Evolutionary conservation across 495 filamentous ascomycete species (phyloP), one percentile per base, ranked within the genome.

Genomic region (Neurospora sp.): DNA sequence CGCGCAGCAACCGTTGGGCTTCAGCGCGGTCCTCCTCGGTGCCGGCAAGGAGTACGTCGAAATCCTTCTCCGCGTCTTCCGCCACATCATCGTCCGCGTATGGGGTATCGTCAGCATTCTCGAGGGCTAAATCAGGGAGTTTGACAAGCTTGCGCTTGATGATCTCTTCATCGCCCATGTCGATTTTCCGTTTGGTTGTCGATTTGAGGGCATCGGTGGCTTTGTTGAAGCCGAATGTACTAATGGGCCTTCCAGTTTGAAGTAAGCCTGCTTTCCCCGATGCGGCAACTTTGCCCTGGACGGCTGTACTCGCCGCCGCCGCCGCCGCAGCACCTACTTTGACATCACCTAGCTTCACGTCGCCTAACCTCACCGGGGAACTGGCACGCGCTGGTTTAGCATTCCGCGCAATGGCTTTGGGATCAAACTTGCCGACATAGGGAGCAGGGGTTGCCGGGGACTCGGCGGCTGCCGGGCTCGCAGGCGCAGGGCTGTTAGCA

Each of bases 21-120:
- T 93, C 93, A 5, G 92, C 92, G 70, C 89, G 89, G 79, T 97
- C 94, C 79, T 97, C 96, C 79, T 98, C 95, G 88, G 94, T 79
- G 20, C 72, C 71, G 20, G 76, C 14, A 86, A 92, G 71, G 87
- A 91, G 78, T 88, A 89, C 84, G 79, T 96, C 92, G 71, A 94
- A 90, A 44, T 93, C 90, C 72, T 87, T 88, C 68, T 79, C 86
- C 70, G 90, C 88, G 72, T 85, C 87, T 74, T 85, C 88, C 70
- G 81, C 86, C 69, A 90, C 89, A 73, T 84, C 87, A 73, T 83
- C 83, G 80, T 89, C 87, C 77, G 87, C 85, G 74, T 89, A 86
- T 53, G 86, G 84, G 75, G 86, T 82, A 81, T 84, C 84, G 74
- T 85, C 86, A 78, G 88, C 85, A 74, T 90, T 86, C 79, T 89